Conservation (phyloP, 805 yeast species). For the Candida oleophila region DNA sequence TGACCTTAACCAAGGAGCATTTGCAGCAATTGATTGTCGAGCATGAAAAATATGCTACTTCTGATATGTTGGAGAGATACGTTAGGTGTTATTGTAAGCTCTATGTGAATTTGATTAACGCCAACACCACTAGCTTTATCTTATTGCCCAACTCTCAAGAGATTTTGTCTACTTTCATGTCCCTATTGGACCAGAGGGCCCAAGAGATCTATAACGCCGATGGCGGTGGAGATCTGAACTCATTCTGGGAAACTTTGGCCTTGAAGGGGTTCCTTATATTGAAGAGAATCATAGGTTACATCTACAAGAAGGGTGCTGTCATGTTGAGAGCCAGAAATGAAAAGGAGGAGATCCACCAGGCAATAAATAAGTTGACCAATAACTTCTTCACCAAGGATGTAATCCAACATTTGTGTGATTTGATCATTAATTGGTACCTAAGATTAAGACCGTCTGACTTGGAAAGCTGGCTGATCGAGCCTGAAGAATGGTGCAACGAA, state of each 20-base stretch:
- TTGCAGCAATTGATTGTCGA: slow-evolving; percentile 53
- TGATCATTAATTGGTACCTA: slow-evolving; percentile 72
- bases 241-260: slow-evolving; percentile 74
- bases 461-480: slow-evolving; percentile 79
- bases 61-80: slow-evolving; percentile 62
- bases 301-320: slow-evolving; percentile 66
- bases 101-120: slow-evolving; percentile 56
- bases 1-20: slow-evolving; percentile 56
- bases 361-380: slow-evolving; percentile 50
- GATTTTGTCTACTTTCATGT: slow-evolving; percentile 60
- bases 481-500: slow-evolving; percentile 91
- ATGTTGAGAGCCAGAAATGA: slow-evolving; percentile 63
- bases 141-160: slow-evolving; percentile 62
- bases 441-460: slow-evolving; percentile 72
- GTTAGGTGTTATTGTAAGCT: slow-evolving; percentile 75
- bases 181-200: slow-evolving; percentile 64
- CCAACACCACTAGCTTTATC: slow-evolving; percentile 69
- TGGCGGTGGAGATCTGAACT: slow-evolving; percentile 12
- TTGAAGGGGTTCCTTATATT: slow-evolving; percentile 64
- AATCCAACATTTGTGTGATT: slow-evolving; percentile 58
- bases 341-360: slow-evolving; percentile 58
- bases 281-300: slow-evolving; percentile 60
- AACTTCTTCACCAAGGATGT: slow-evolving; percentile 60
- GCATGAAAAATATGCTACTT: slow-evolving; percentile 46
- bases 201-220: slow-evolving; percentile 49